phyloP scores from a whole-genome alignment of 2,329 filamentous ascomycete genomes.

The Rutstroemia sydowiana region DNA sequence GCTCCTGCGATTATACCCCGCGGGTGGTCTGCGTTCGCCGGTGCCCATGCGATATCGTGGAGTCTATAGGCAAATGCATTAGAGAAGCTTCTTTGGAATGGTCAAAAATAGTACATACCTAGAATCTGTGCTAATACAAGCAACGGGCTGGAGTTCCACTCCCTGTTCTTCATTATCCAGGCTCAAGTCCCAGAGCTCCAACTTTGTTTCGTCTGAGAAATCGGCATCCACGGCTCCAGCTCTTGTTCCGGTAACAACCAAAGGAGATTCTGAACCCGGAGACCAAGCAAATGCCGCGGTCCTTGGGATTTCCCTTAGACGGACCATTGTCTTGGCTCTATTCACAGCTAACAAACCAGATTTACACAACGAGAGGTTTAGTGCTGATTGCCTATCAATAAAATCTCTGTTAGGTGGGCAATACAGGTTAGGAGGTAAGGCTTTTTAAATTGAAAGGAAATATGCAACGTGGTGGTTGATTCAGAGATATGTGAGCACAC shows the following conservation, averaged over 20 bases:
- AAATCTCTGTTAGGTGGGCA: not conserved
- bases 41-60: constrained; percentile 93
- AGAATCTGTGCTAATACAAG: constrained; percentile 78
- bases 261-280: constrained; percentile 66
- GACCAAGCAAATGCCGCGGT: constrained; percentile 98
- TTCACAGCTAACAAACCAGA: constrained; percentile 5
- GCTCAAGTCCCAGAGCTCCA: constrained; percentile 92
- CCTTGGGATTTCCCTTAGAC: constrained; percentile 89
- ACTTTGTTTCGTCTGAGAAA: constrained; percentile 93
- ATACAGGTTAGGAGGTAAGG: not conserved
- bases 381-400: constrained; percentile 4
- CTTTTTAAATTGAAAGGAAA: not conserved
- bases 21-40: constrained; percentile 68
- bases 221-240: constrained; percentile 94
- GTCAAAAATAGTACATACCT: constrained; percentile 52
- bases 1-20: constrained; percentile 90
- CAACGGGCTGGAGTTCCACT: constrained; percentile 77
- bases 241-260: constrained; percentile 87
- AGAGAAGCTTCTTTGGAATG: constrained; percentile 1
- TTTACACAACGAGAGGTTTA: constrained; percentile 3
- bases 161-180: constrained; percentile 69
- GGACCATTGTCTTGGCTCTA: constrained; percentile 61
- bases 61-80: constrained; percentile 53
- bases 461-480: constrained; percentile 3
- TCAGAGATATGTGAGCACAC: constrained; percentile 6